Evolutionary conservation across 2,329 filamentous ascomycete species (phyloP).

Genomic region (Pseudonectria foliicola): DNA sequence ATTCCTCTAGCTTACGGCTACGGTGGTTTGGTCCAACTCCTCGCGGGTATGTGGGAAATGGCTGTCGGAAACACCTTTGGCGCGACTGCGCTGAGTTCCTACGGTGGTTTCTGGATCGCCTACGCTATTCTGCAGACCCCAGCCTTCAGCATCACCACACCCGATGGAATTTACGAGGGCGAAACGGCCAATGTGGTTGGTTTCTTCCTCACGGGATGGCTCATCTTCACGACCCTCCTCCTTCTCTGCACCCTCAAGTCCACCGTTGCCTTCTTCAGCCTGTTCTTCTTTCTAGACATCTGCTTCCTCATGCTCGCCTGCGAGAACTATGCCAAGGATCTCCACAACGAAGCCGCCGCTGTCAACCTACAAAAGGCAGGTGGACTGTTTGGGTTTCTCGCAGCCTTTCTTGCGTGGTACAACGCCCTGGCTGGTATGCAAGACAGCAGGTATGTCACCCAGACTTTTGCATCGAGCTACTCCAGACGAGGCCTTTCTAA

Average conservation of each 20-base stretch:
- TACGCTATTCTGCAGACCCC: constrained; percentile 68
- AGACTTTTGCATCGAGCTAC: constrained; percentile 1
- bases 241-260: constrained; percentile 69
- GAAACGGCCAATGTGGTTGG: constrained; percentile 53
- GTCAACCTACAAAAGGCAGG: constrained; percentile 58
- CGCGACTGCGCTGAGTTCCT: constrained; percentile 73
- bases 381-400: constrained; percentile 72
- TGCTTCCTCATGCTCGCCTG: constrained; percentile 67
- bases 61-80: constrained; percentile 82
- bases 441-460: constrained; percentile 52
- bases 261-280: constrained; percentile 67
- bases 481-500: constrained; percentile 26
- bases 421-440: constrained; percentile 77
- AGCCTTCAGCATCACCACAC: constrained; percentile 50
- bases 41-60: constrained; percentile 89
- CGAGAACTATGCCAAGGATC: constrained; percentile 50
- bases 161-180: constrained; percentile 38
- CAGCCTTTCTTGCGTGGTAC: constrained; percentile 81
- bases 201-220: constrained; percentile 73
- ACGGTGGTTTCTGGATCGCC: constrained; percentile 77
- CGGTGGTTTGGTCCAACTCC: constrained; percentile 65
- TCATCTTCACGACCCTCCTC: constrained; percentile 74
- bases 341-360: constrained; percentile 40
- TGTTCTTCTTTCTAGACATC: constrained; percentile 72
- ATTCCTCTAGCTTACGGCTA: constrained; percentile 66